A percentile compares a stretch with the other conserved stretches of the same genome.
phyloP scores from a whole-genome alignment of 371 early-diverging fungal genomes.

The Apophysomyces ossiformis region DNA sequence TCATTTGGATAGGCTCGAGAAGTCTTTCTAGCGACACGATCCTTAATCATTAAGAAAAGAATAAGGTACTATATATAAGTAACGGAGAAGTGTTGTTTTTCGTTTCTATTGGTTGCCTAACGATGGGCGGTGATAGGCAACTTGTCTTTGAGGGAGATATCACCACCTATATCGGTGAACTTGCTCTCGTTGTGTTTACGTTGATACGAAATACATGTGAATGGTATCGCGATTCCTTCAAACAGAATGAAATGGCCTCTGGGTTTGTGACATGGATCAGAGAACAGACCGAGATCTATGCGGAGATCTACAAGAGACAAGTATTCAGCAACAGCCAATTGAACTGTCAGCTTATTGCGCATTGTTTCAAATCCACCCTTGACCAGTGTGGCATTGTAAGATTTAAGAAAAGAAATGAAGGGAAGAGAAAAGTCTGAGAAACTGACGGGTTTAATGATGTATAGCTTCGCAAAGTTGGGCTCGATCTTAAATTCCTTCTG shows the following conservation, averaged over 20 bases:
- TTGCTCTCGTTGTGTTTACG: slow-evolving; percentile 86
- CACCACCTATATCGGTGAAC: slow-evolving; percentile 79
- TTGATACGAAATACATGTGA: slow-evolving; percentile 92
- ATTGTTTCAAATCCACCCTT: slow-evolving; percentile 79
- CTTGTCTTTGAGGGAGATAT: slow-evolving; percentile 89
- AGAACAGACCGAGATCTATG: slow-evolving; percentile 83
- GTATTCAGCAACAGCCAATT: slow-evolving; percentile 81
- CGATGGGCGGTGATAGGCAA: slow-evolving; percentile 52
- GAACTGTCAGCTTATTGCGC: slow-evolving; percentile 81
- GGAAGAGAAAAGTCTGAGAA: background rate
- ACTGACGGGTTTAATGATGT: background rate
- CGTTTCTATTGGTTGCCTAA: background rate
- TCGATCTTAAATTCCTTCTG: slow-evolving; percentile 86
- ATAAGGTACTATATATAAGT: slow-evolving; percentile 49
- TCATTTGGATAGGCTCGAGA: slow-evolving; percentile 64
- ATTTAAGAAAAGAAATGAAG: background rate
- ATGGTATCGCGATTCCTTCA: slow-evolving; percentile 91
- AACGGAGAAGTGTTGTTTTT: background rate
- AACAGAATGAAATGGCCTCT: slow-evolving; percentile 87
- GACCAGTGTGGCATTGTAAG: slow-evolving; percentile 76
- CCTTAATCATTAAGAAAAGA: slow-evolving; percentile 78
- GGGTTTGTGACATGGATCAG: slow-evolving; percentile 92
- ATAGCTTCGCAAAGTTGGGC: slow-evolving; percentile 71
- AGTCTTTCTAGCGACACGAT: slow-evolving; percentile 76
- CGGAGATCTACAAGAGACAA: slow-evolving; percentile 84